phyloP scores from a whole-genome alignment of 768 basidiomycete species.

The Nidularia sp. region DNA sequence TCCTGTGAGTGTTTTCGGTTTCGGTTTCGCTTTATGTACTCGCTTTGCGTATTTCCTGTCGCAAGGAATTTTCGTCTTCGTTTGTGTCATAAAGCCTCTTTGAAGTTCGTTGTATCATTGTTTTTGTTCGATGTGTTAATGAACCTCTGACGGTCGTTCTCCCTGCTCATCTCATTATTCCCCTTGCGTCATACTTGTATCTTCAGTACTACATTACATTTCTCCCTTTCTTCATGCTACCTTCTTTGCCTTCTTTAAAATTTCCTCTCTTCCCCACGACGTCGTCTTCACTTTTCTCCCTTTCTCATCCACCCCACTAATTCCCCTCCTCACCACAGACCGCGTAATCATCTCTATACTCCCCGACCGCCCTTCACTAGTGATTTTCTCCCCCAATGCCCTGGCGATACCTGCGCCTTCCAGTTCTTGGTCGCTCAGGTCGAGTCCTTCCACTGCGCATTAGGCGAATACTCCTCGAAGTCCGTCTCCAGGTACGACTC shows the following conservation, averaged over 20 bases:
- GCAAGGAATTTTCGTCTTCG: too few species aligned
- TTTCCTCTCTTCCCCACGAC: neutral
- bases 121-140: too few species aligned
- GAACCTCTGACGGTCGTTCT: too few species aligned
- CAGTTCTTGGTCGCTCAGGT: conserved; percentile 97
- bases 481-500: conserved; percentile 45
- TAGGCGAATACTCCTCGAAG: conserved; percentile 55
- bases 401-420: conserved; percentile 72
- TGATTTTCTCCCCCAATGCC: conserved; percentile 89
- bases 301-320: neutral
- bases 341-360: conserved; percentile 91
- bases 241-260: neutral
- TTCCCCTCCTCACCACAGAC: conserved; percentile 40
- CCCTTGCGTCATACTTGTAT: too few species aligned
- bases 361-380: conserved; percentile 88
- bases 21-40: neutral
- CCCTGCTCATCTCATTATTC: too few species aligned
- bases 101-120: too few species aligned
- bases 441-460: conserved; percentile 93
- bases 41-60: neutral
- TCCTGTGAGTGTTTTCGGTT: conserved; percentile 63
- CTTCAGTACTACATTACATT: too few species aligned
- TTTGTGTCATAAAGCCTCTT: too few species aligned
- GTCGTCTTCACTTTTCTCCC: neutral
- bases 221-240: neutral